Conservation (phyloP, 176 grass and related monocot genomes). For the Oryza meridionalis region DNA sequence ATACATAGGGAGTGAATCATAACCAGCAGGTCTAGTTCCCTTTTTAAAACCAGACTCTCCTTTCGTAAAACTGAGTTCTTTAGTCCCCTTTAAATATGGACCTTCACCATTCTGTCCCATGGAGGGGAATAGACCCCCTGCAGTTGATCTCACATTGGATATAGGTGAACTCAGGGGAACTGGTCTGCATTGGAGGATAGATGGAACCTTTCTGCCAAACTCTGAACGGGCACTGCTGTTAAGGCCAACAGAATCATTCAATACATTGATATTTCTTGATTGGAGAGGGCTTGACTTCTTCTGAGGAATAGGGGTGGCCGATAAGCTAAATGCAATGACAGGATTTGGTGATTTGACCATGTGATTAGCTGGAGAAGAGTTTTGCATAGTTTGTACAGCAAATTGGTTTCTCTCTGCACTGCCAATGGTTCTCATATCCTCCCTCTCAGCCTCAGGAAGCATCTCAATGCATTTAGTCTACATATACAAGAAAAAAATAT, state of each 20-base stretch:
- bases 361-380: conserved; percentile 49
- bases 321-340: conserved; percentile 34
- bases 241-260: conserved; percentile 35
- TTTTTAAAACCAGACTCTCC: conserved; percentile 47
- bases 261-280: conserved; percentile 38
- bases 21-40: conserved; percentile 42
- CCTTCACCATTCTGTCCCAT: conserved; percentile 44
- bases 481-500: conserved; percentile 20
- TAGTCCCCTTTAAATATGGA: conserved; percentile 44
- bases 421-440: conserved; percentile 48
- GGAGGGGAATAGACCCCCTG: conserved; percentile 42
- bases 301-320: conserved; percentile 47
- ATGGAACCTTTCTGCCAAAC: conserved; percentile 57
- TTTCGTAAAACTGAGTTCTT: conserved; percentile 45
- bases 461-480: conserved; percentile 69
- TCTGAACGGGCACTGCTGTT: conserved; percentile 36
- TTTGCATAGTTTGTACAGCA: conserved; percentile 39
- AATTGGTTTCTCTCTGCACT: conserved; percentile 48
- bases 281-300: conserved; percentile 38
- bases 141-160: conserved; percentile 47
- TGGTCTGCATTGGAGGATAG: conserved; percentile 54
- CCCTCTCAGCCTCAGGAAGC: conserved; percentile 70
- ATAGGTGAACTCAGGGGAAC: conserved; percentile 34
- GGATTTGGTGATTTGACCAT: conserved; percentile 39
- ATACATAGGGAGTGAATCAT: conserved; percentile 42